Conservation (phyloP, 148 eudicot species). For the Limonium bicolor region DNA sequence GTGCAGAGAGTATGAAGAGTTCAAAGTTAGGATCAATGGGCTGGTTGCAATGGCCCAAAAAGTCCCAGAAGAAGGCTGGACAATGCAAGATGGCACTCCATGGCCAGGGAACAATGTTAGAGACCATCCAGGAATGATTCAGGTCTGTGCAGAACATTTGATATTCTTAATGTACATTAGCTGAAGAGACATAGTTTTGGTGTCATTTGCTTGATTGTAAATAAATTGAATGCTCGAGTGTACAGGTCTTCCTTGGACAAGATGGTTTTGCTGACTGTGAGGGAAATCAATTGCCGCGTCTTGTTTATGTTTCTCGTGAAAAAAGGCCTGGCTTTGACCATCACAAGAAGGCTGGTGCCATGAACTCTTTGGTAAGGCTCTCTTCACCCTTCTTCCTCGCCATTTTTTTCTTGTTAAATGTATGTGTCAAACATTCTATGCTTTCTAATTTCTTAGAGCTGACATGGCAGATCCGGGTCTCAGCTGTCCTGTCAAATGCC, state of each 20-base stretch:
- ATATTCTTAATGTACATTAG: background rate
- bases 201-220: background rate
- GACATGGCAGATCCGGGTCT: slow-evolving; percentile 47
- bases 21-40: slow-evolving; percentile 78
- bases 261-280: slow-evolving; percentile 71
- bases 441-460: background rate
- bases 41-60: slow-evolving; percentile 82
- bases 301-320: slow-evolving; percentile 98
- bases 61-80: slow-evolving; percentile 99
- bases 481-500: slow-evolving; percentile 88
- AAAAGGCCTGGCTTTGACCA: slow-evolving; percentile 93
- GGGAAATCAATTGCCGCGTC: slow-evolving; percentile 82
- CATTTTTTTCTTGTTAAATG: background rate
- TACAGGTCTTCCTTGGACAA: slow-evolving; percentile 79
- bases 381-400: background rate
- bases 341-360: slow-evolving; percentile 99
- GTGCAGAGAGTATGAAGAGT: slow-evolving; percentile 97
- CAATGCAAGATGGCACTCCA: slow-evolving; percentile 98
- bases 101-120: slow-evolving; percentile 97
- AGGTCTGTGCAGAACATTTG: slow-evolving; percentile 26
- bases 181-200: too few species aligned
- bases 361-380: slow-evolving; percentile 69
- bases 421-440: background rate
- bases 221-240: slow-evolving; percentile 2
- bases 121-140: slow-evolving; percentile 99